Conservation (phyloP, 129 eudicot species). For the Artemisia argyi region DNA sequence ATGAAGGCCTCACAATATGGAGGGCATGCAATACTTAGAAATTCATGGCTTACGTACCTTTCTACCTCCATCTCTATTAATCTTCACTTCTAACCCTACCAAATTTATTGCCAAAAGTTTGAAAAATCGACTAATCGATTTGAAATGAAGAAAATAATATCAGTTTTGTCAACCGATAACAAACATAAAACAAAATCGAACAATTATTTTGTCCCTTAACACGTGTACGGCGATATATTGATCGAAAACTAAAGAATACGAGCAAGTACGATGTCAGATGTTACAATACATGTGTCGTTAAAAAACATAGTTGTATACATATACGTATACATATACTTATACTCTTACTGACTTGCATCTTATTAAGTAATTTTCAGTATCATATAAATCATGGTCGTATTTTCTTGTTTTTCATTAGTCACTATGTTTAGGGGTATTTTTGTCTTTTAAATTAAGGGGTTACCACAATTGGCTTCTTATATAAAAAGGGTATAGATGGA, state of each 20-base stretch:
- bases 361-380: constrained; percentile 21
- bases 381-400: neutral
- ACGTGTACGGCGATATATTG: constrained; percentile 30
- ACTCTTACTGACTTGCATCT: no score
- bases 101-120: constrained; percentile 37
- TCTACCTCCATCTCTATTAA: constrained; percentile 19
- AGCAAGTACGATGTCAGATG: constrained; percentile 6
- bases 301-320: neutral
- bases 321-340: neutral
- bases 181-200: constrained; percentile 33
- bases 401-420: neutral
- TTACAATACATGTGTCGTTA: constrained; percentile 18
- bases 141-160: constrained; percentile 4
- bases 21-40: constrained; percentile 21
- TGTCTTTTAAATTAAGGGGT: constrained; percentile 12
- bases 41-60: constrained; percentile 23
- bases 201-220: constrained; percentile 30
- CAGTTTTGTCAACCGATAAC: constrained; percentile 10
- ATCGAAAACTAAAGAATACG: constrained; percentile 9
- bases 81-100: constrained; percentile 29
- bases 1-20: constrained; percentile 36
- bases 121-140: constrained; percentile 22
- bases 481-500: constrained; percentile 36
- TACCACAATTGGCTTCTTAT: constrained; percentile 30
- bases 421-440: constrained; percentile 23